phyloP scores from a whole-genome alignment of 208 protist genomes.

The Trypanosoma boissoni region DNA sequence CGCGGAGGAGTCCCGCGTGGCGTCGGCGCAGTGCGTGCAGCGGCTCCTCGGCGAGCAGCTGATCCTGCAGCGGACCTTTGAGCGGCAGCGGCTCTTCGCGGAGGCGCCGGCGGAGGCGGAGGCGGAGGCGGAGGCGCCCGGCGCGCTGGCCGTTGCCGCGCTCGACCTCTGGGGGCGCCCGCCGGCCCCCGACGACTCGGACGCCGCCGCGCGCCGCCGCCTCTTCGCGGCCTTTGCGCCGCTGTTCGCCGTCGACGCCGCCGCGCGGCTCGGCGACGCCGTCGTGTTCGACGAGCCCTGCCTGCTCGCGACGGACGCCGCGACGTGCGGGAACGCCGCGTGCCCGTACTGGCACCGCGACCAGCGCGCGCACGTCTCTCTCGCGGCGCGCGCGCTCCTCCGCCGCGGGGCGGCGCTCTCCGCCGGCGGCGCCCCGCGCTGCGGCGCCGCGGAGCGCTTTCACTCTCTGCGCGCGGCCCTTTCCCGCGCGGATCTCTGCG shows the following conservation, averaged over 20 bases:
- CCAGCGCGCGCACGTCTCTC: slow-evolving; percentile 48
- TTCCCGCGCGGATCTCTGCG: background rate
- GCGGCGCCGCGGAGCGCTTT: background rate
- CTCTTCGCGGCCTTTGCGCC: slow-evolving; percentile 50
- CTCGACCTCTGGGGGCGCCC: slow-evolving; percentile 7
- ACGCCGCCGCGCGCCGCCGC: background rate
- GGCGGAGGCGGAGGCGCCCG: no score
- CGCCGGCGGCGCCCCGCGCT: background rate
- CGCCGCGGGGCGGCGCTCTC: background rate
- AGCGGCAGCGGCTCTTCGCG: slow-evolving; percentile 5
- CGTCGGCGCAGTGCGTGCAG: background rate
- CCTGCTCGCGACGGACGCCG: slow-evolving; percentile 35
- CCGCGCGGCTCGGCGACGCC: slow-evolving; percentile 17
- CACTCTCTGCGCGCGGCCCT: background rate
- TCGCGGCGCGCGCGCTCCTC: slow-evolving; percentile 2
- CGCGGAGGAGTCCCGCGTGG: background rate
- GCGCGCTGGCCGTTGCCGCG: slow-evolving; percentile 4
- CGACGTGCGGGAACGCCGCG: slow-evolving; percentile 33
- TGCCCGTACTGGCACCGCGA: slow-evolving; percentile 74
- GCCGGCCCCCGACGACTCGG: slow-evolving; percentile 7
- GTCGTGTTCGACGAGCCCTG: slow-evolving; percentile 70
- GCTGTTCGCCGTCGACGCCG: slow-evolving; percentile 39
- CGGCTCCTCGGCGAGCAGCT: slow-evolving; percentile 16
- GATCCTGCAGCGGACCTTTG: slow-evolving; percentile 23
- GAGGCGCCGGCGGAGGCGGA: background rate